Conservation (phyloP, 164 flowering plant genomes). For the Houttuynia cordata region DNA sequence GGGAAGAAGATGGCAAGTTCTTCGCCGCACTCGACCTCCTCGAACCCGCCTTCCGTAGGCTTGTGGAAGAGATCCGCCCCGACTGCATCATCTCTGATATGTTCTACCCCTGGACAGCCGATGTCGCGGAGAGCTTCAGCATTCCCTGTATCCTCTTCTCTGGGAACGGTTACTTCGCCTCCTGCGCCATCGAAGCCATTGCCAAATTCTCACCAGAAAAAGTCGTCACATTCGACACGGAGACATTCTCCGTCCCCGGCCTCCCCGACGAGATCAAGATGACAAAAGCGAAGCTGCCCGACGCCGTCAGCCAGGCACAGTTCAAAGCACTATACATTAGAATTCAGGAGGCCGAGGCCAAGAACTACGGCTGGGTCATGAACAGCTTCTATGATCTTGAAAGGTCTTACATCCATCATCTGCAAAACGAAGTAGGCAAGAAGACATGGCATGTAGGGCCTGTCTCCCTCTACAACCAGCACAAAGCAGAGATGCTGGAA, state of each 20-base stretch:
- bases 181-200: constrained; percentile 15
- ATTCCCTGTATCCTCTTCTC: constrained; percentile 42
- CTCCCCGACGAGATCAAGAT: constrained; percentile 27
- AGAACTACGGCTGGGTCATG: constrained; percentile 17
- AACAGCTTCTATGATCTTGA: constrained; percentile 34
- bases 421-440: constrained; percentile 6
- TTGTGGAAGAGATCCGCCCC: neutral
- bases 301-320: neutral
- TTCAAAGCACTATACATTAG: neutral
- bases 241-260: constrained; percentile 28
- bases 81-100: constrained; percentile 29
- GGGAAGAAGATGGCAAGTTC: constrained; percentile 11
- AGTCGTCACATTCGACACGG: constrained; percentile 22
- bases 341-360: constrained; percentile 11
- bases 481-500: constrained; percentile 4
- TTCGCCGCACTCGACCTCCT: constrained; percentile 10
- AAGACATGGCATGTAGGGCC: constrained; percentile 27
- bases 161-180: constrained; percentile 30
- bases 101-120: constrained; percentile 46
- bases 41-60: neutral
- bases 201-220: constrained; percentile 18
- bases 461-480: constrained; percentile 13
- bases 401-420: constrained; percentile 14
- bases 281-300: constrained; percentile 20
- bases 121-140: constrained; percentile 23